phyloP scores from a whole-genome alignment of 306 rosid genomes.

The Fagus sylvatica region DNA sequence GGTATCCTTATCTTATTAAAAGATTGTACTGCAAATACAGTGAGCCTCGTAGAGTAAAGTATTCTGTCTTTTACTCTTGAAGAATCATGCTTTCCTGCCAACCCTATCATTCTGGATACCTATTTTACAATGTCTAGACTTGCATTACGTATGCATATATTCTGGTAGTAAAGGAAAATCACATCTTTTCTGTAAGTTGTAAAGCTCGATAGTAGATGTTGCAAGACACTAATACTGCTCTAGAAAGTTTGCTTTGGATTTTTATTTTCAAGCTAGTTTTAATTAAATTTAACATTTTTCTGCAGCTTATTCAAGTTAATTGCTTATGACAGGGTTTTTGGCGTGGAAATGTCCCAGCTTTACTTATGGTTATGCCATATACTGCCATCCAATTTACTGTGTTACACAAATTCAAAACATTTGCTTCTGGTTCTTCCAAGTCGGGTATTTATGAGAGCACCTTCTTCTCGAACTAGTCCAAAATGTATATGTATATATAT shows the following conservation, averaged over 20 bases:
- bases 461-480: not conserved
- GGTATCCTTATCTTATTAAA: not conserved
- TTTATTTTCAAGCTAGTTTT: not conserved
- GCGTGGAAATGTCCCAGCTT: conserved; percentile 97
- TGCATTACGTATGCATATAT: not conserved
- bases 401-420: conserved; percentile 73
- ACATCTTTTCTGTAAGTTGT: not conserved
- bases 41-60: not conserved
- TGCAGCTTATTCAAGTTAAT: not conserved
- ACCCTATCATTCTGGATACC: not conserved
- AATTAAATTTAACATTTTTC: not conserved
- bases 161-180: not conserved
- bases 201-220: not conserved
- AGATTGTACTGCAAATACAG: not conserved
- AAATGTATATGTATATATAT: not conserved
- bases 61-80: not conserved
- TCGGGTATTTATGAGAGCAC: conserved; percentile 43
- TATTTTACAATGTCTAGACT: not conserved
- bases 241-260: not conserved
- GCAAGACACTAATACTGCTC: conserved; percentile 1
- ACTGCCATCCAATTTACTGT: conserved; percentile 92
- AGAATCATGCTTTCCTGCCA: not conserved
- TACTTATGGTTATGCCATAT: conserved; percentile 99
- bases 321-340: conserved; percentile 74
- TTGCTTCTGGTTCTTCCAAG: conserved; percentile 88